Evolutionary conservation across 208 protist genomes (phyloP).

Genomic region (Wallacemonas rigidus): DNA sequence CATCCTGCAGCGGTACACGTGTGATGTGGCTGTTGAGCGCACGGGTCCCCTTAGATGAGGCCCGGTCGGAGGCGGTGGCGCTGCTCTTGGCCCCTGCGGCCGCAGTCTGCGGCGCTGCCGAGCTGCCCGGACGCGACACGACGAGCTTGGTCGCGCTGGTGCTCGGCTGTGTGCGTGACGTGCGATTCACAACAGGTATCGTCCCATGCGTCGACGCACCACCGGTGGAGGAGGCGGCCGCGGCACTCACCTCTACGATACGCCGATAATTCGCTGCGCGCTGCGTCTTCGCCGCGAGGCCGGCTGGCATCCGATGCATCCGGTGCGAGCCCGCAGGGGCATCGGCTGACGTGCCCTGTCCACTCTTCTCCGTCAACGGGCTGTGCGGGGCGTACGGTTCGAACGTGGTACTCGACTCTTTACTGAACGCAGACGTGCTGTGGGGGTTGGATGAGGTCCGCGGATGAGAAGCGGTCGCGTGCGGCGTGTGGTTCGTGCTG

Average conservation of each 20-base stretch:
- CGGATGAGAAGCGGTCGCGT: not conserved
- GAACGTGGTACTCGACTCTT: slow-evolving; percentile 1
- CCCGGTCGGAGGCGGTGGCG: not conserved
- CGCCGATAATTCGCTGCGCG: slow-evolving; percentile 9
- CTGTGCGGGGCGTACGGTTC: slow-evolving; percentile 2
- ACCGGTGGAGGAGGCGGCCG: not conserved
- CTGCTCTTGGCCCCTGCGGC: not conserved
- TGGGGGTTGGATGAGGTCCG: not conserved
- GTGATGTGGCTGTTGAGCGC: slow-evolving; percentile 6
- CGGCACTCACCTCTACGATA: not conserved
- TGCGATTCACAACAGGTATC: not conserved
- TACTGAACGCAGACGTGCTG: not conserved
- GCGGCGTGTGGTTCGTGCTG: not conserved
- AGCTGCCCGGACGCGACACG: slow-evolving; percentile 1
- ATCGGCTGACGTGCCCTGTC: not conserved
- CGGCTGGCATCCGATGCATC: slow-evolving; percentile 14
- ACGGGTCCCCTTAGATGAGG: not conserved
- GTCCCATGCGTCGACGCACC: not conserved
- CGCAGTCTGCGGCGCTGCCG: not conserved
- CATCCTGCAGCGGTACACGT: not conserved
- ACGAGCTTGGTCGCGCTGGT: not conserved
- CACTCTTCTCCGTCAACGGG: not conserved
- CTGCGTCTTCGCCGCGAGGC: slow-evolving; percentile 13
- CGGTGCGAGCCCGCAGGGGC: not conserved
- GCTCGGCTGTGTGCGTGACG: not conserved